phyloP scores from a whole-genome alignment of 1,139 yeast species.

The Scheffersomyces segobiensis region DNA sequence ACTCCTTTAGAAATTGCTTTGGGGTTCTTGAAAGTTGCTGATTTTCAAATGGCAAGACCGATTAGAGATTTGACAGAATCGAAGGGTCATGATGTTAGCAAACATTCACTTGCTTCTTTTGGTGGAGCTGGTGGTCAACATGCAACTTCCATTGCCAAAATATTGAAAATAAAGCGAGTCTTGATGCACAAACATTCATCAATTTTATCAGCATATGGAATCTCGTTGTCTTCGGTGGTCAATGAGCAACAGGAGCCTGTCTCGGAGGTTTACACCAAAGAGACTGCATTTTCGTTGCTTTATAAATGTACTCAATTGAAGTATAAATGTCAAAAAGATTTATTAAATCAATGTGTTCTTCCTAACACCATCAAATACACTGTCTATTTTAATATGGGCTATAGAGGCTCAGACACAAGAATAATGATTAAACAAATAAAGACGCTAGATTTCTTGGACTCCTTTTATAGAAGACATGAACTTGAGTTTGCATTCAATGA shows the following conservation, averaged over 20 bases:
- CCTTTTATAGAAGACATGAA: constrained; percentile 52
- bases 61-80: constrained; percentile 22
- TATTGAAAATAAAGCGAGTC: constrained; percentile 19
- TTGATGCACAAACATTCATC: constrained; percentile 22
- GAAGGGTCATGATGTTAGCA: constrained; percentile 21
- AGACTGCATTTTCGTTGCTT: constrained; percentile 12
- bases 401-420: constrained; percentile 22
- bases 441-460: constrained; percentile 25
- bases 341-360: constrained; percentile 19
- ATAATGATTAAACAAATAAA: constrained; percentile 20
- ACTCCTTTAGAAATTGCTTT: constrained; percentile 21
- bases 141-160: constrained; percentile 19
- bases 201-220: constrained; percentile 23
- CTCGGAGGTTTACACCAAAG: constrained; percentile 9
- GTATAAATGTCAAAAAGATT: constrained; percentile 5
- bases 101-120: constrained; percentile 20
- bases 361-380: constrained; percentile 10
- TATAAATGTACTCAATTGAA: constrained; percentile 9
- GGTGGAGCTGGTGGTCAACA: constrained; percentile 28
- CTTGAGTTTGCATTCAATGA: constrained; percentile 73
- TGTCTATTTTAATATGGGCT: constrained; percentile 21
- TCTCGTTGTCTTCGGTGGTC: constrained; percentile 20
- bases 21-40: constrained; percentile 23
- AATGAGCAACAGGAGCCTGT: constrained; percentile 21
- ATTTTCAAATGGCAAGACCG: constrained; percentile 23